These are phyloP conservation scores for Globisporangium recalcitrans DNA, from an alignment of 352 stramenopile genomes.

Conservation along the genomic window DNA sequence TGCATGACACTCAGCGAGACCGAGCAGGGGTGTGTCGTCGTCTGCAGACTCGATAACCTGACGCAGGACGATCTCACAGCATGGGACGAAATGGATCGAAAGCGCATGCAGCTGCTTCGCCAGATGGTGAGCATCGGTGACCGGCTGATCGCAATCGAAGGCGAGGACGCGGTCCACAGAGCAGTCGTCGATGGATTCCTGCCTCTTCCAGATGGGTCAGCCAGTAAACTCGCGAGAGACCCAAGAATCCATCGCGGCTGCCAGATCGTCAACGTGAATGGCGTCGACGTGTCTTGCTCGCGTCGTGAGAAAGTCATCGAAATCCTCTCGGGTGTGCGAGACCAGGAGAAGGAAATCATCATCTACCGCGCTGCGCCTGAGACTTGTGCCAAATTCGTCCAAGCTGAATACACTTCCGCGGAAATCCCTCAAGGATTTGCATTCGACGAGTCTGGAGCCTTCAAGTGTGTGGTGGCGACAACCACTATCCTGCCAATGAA, in stretches of 20 bases:
- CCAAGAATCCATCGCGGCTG: conserved; percentile 43
- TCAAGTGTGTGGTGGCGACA: conserved; percentile 33
- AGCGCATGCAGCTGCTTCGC: conserved; percentile 27
- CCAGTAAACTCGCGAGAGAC: conserved; percentile 30
- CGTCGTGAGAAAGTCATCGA: conserved; percentile 34
- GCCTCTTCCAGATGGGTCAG: conserved; percentile 28
- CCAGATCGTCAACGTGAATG: conserved; percentile 53
- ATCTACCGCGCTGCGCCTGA: conserved; percentile 34
- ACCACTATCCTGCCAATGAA: conserved; percentile 11
- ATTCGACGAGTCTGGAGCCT: conserved; percentile 30
- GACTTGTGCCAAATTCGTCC: conserved; percentile 25
- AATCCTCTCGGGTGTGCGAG: conserved; percentile 26
- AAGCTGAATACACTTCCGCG: conserved; percentile 19
- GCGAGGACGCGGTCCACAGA: conserved; percentile 38
- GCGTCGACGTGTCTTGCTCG: conserved; percentile 33
- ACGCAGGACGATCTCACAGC: conserved; percentile 18
- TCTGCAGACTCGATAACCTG: conserved; percentile 33
- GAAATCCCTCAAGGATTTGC: conserved; percentile 25
- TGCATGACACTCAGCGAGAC: conserved; percentile 51
- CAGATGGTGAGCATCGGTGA: conserved; percentile 37
- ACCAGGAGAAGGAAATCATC: conserved; percentile 52
- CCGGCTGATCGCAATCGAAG: conserved; percentile 47
- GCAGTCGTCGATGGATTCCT: conserved; percentile 53
- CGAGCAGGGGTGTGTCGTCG: conserved; percentile 38
- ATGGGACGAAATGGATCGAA: conserved; percentile 30